Base-by-base conservation (phyloP, 371 early-diverging fungal genomes). In the Mortierella sp. region DNA sequence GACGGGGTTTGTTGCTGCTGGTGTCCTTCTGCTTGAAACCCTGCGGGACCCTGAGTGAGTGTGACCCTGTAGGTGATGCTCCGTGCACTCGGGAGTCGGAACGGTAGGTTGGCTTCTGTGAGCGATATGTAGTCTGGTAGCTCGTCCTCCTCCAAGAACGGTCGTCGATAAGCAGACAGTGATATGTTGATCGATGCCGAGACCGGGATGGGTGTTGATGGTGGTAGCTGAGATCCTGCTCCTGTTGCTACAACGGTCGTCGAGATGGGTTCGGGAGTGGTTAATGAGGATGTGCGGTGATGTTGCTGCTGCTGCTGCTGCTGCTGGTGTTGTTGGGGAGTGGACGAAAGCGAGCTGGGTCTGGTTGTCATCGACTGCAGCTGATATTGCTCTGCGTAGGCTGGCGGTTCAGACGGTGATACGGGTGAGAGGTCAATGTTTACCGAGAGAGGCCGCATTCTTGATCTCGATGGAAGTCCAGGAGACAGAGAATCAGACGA, bases 51-150 rank as follows among this genome's bases (percentile, higher is more conserved):
- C 39, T 80, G 76, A 9, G 76, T 80, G 5, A 73, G 66, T 1
- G 64, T 68, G 26, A 80, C 73, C 5, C 66, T 72, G 66, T 80
- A 76, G 29, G 80, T 80, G n/a, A 72, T 75, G n/a, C 76, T 72
- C 53, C 65, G 68, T 14, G 43, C 45, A 3, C 47, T 73, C 9
- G 65, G 68, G 29, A 80, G 72, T 26, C 50, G 64, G 76, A 80
- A 80, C 4, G 72, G 71, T 13, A 64, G 50, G 2, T 44, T 63
- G 31, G 31, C 24, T 11, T 69, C 66, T 4, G 76, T 39, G 7
- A 76, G 37, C 2, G 70, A 55, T n/a, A 69, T 66, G 13, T 80
- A 80, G 31, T 53, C 73, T 24, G 80, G 76, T 9, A 80, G 43
- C 37, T 80, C 80, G 34, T 76, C 80, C 19, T 80, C 76, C 26